Conservation (phyloP, 2,329 filamentous ascomycete species). For the Blastomyces percursus region DNA sequence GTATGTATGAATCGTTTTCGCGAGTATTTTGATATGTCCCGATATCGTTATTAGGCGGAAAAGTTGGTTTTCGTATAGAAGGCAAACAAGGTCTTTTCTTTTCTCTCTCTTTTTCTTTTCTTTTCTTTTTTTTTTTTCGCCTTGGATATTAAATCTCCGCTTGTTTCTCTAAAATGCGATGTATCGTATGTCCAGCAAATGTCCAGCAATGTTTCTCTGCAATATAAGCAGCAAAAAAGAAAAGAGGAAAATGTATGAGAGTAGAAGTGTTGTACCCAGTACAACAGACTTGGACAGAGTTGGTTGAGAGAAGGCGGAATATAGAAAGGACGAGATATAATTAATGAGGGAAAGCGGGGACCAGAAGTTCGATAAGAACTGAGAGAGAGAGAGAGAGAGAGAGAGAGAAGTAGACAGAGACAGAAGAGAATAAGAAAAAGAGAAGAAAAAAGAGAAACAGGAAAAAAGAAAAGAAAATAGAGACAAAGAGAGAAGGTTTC, state of each 20-base stretch:
- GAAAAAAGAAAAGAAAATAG: neutral
- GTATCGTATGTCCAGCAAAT: neutral
- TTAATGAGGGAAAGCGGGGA: slow-evolving; percentile 6
- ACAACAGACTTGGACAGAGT: neutral
- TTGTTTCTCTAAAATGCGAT: neutral
- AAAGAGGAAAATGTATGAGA: neutral
- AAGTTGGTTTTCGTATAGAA: neutral
- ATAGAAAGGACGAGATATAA: neutral
- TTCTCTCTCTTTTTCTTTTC: too few relatives aligned
- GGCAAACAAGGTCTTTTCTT: neutral
- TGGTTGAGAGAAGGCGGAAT: neutral
- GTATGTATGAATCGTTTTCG: neutral
- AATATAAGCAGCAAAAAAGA: neutral
- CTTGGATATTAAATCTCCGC: neutral
- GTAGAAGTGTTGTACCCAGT: neutral
- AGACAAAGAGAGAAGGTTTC: neutral
- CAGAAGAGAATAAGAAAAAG: too few relatives aligned
- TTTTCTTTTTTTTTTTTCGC: neutral
- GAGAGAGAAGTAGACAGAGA: neutral
- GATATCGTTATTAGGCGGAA: neutral
- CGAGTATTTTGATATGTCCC: too few relatives aligned
- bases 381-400: neutral
- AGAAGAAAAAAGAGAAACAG: neutral
- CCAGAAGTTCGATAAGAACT: neutral
- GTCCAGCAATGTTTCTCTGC: neutral